These are phyloP conservation scores for Fusarium nelsonii DNA, from an alignment of 2,329 filamentous ascomycete species.

Conservation along the genomic window DNA sequence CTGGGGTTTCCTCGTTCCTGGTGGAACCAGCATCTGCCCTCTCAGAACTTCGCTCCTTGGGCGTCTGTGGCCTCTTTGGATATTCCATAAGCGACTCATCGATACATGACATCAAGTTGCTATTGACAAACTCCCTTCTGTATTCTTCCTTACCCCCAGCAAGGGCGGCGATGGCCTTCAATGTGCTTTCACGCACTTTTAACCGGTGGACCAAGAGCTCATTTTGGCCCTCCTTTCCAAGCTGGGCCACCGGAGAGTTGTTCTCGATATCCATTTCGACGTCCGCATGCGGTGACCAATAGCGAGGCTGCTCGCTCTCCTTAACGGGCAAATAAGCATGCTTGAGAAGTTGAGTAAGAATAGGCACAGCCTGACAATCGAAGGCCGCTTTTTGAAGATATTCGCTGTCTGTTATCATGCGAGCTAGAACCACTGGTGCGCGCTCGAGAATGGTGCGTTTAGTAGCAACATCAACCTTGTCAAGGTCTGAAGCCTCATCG, in stretches of 20 bases:
- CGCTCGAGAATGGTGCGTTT: constrained; percentile 70
- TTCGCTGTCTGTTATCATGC: constrained; percentile 82
- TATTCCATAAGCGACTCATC: constrained; percentile 79
- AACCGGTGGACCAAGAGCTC: constrained; percentile 75
- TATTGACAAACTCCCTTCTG: constrained; percentile 83
- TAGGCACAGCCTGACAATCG: constrained; percentile 68
- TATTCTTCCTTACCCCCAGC: constrained; percentile 86
- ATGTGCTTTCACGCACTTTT: constrained; percentile 78
- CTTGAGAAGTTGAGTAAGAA: constrained; percentile 63
- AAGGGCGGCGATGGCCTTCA: constrained; percentile 85
- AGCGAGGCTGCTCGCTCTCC: constrained; percentile 47
- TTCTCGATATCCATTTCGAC: constrained; percentile 52
- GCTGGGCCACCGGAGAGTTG: constrained; percentile 56
- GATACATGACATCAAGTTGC: constrained; percentile 83
- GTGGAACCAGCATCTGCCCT: constrained; percentile 53
- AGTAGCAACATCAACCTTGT: constrained; percentile 53
- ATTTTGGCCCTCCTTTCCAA: constrained; percentile 73
- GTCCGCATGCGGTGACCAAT: constrained; percentile 57
- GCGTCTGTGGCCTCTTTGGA: constrained; percentile 62
- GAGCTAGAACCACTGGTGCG: constrained; percentile 80
- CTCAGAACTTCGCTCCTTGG: constrained; percentile 58
- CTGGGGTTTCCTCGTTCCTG: constrained; percentile 51
- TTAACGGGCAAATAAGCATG: constrained; percentile 63
- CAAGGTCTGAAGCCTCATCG: constrained; percentile 60
- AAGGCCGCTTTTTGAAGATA: constrained; percentile 85